Evolutionary conservation across 2,329 filamentous ascomycete species (phyloP).

Genomic region (Zymoseptoria tritici): DNA sequence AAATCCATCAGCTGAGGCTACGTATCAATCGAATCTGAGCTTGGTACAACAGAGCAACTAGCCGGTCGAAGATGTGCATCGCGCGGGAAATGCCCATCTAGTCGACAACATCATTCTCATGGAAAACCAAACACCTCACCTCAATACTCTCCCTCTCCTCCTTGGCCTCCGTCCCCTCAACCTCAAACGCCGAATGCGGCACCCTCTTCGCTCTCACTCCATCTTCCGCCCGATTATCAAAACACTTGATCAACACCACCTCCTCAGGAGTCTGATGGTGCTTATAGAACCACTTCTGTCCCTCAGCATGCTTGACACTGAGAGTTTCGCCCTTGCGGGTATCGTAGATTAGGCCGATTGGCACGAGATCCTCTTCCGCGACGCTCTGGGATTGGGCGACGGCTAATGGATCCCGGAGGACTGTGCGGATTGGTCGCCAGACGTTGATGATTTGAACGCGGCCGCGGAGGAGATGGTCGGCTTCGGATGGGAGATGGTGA

Average conservation of each 20-base stretch:
- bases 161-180: slow-evolving; percentile 60
- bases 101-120: slow-evolving; percentile 12
- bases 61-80: no score
- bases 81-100: no score
- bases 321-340: slow-evolving; percentile 66
- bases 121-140: slow-evolving; percentile 72
- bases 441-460: slow-evolving; percentile 50
- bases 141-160: slow-evolving; percentile 80
- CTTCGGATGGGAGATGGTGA: slow-evolving; percentile 40
- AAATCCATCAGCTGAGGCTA: no score
- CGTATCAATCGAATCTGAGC: no score
- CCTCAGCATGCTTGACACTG: slow-evolving; percentile 52
- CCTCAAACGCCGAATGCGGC: slow-evolving; percentile 69
- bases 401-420: slow-evolving; percentile 49
- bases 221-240: slow-evolving; percentile 31
- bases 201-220: slow-evolving; percentile 25
- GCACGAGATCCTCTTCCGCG: slow-evolving; percentile 56
- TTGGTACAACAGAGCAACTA: no score
- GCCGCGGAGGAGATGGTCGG: slow-evolving; percentile 37
- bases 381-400: slow-evolving; percentile 52
- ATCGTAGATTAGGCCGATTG: slow-evolving; percentile 66
- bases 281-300: slow-evolving; percentile 67
- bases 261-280: slow-evolving; percentile 54
- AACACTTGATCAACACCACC: slow-evolving; percentile 43
- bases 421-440: slow-evolving; percentile 32